Percentiles rank a stretch among this genome's conserved stretches.
phyloP scores from a whole-genome alignment of 2,329 filamentous ascomycete genomes.

The Colletotrichum lentis region DNA sequence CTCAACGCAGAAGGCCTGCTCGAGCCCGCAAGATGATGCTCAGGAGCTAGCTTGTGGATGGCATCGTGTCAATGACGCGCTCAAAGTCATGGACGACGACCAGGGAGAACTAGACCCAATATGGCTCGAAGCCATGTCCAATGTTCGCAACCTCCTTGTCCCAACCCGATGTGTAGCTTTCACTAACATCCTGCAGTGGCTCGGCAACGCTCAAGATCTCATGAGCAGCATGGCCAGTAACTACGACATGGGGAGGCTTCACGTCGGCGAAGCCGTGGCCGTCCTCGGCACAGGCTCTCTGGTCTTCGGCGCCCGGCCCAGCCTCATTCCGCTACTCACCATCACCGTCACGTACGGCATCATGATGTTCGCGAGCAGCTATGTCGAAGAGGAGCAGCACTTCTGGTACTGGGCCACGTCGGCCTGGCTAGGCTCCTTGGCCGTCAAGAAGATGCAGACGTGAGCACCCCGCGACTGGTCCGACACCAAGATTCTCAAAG shows the following conservation, averaged over 20 bases:
- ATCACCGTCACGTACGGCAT: slow-evolving; percentile 72
- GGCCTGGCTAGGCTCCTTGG: slow-evolving; percentile 70
- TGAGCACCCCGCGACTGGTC: slow-evolving; percentile 37
- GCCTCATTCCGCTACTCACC: slow-evolving; percentile 55
- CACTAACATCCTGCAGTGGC: slow-evolving; percentile 59
- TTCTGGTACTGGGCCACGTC: slow-evolving; percentile 95
- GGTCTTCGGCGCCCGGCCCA: slow-evolving; percentile 37
- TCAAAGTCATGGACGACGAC: slow-evolving; percentile 33
- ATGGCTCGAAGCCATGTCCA: slow-evolving; percentile 56
- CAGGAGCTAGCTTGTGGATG: slow-evolving; percentile 75
- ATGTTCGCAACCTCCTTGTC: slow-evolving; percentile 44
- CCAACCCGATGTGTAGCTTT: no score
- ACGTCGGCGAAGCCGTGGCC: slow-evolving; percentile 54
- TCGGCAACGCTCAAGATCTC: slow-evolving; percentile 74
- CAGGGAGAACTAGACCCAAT: slow-evolving; percentile 46
- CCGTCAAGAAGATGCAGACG: slow-evolving; percentile 56
- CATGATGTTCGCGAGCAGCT: slow-evolving; percentile 99
- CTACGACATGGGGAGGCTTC: slow-evolving; percentile 76
- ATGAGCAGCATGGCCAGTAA: slow-evolving; percentile 94
- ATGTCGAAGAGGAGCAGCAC: slow-evolving; percentile 97
- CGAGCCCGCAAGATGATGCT: slow-evolving; percentile 55
- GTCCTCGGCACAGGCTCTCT: slow-evolving; percentile 28
- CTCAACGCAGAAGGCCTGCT: slow-evolving; percentile 41
- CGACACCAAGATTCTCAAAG: no score
- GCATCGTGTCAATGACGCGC: slow-evolving; percentile 51